A percentile compares a stretch with the other conserved stretches of the same genome.
phyloP scores from a whole-genome alignment of 768 basidiomycete genomes.

The Lactifluus hygrophoroides region DNA sequence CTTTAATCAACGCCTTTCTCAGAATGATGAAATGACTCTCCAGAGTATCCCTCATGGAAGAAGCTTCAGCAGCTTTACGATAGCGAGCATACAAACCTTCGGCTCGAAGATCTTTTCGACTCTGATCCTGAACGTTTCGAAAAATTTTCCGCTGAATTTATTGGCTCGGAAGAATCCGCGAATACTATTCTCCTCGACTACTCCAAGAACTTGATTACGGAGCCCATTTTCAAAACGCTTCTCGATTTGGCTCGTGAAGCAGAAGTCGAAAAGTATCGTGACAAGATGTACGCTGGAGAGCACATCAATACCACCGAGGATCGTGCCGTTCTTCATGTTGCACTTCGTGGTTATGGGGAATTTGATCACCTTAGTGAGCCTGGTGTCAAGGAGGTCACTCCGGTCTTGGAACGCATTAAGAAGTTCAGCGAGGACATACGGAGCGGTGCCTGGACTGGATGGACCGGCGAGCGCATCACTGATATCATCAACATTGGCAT shows the following conservation, averaged over 20 bases:
- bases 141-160: conserved; percentile 75
- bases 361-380: conserved; percentile 74
- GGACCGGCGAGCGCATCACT: conserved; percentile 91
- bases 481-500: conserved; percentile 99
- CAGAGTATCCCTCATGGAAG: conserved; percentile 88
- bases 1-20: not conserved
- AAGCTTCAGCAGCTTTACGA: conserved; percentile 83
- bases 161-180: conserved; percentile 51
- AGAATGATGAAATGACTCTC: conserved; percentile 1
- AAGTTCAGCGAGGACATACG: conserved; percentile 80
- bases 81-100: conserved; percentile 57
- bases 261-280: conserved; percentile 70
- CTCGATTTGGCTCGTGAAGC: conserved; percentile 81
- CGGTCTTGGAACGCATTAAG: conserved; percentile 86
- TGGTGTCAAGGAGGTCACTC: conserved; percentile 74
- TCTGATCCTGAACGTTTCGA: conserved; percentile 81
- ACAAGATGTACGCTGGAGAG: conserved; percentile 91
- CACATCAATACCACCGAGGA: conserved; percentile 99
- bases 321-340: conserved; percentile 92
- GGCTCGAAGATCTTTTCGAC: conserved; percentile 89
- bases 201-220: conserved; percentile 92
- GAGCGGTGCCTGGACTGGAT: conserved; percentile 89
- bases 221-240: conserved; percentile 71
- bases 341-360: conserved; percentile 72
- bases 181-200: conserved; percentile 89